phyloP scores from a whole-genome alignment of 495 filamentous ascomycete genomes.

The Ramalina intermedia region DNA sequence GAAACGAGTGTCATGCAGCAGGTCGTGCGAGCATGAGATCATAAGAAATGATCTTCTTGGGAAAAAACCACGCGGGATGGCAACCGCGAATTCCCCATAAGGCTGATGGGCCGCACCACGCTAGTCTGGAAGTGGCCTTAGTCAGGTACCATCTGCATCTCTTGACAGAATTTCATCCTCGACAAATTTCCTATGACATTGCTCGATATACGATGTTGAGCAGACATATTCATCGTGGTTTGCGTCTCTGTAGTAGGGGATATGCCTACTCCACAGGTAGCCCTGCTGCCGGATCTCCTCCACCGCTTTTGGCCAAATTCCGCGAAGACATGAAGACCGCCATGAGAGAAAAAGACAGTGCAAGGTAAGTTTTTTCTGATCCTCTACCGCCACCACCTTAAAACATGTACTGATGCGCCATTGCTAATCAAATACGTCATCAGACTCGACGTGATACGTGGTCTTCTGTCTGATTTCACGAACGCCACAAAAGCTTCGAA shows the following conservation, averaged over 20 bases:
- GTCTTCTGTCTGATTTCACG: slow-evolving; percentile 46
- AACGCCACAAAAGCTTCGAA: slow-evolving; percentile 44
- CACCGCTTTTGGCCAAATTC: slow-evolving; percentile 36
- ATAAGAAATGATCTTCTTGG: no score
- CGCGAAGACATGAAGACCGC: slow-evolving; percentile 45
- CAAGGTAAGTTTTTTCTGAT: slow-evolving; percentile 22
- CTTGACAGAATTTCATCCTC: not conserved
- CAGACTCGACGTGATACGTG: slow-evolving; percentile 43
- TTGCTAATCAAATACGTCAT: not conserved
- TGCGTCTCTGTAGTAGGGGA: not conserved
- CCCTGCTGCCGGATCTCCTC: slow-evolving; percentile 24
- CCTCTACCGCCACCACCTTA: not conserved
- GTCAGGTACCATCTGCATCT: not conserved
- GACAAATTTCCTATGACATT: no score
- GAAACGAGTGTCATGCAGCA: no score
- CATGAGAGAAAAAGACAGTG: slow-evolving; percentile 45
- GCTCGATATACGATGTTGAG: not conserved
- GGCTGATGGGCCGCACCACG: no score
- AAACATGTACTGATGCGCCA: not conserved
- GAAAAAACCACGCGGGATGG: no score
- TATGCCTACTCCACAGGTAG: slow-evolving; percentile 16
- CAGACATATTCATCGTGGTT: not conserved
- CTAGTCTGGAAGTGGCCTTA: not conserved
- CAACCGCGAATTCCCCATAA: no score
- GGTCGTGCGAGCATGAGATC: no score